These are phyloP conservation scores for Annulohypoxylon maeteangense DNA, from an alignment of 495 filamentous ascomycete species.

Conservation along the genomic window DNA sequence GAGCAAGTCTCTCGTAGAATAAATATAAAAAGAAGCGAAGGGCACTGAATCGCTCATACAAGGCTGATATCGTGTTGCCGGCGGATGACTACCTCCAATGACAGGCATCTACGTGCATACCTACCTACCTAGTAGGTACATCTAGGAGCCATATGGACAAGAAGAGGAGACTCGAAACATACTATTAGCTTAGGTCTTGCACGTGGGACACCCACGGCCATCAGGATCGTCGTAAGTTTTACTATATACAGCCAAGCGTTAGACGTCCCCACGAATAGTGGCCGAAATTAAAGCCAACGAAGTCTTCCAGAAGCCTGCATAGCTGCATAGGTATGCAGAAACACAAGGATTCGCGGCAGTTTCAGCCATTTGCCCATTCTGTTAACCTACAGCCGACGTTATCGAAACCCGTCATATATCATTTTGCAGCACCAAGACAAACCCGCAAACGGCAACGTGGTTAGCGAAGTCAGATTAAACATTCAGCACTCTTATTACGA, in stretches of 20 bases:
- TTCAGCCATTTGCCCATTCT: constrained; percentile 21
- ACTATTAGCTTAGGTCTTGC: constrained; percentile 14
- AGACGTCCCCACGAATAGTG: constrained; percentile 27
- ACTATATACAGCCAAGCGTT: constrained; percentile 28
- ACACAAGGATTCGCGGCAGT: constrained; percentile 26
- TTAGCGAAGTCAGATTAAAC: neutral
- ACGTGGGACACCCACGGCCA: constrained; percentile 33
- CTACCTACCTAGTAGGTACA: neutral
- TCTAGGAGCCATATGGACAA: neutral
- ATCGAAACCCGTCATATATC: neutral
- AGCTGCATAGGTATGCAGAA: neutral
- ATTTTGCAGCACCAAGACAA: neutral
- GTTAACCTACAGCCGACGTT: constrained; percentile 1
- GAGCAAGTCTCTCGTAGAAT: neutral
- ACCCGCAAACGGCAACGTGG: neutral
- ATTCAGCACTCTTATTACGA: neutral
- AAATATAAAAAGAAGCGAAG: neutral
- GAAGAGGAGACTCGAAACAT: constrained; percentile 12
- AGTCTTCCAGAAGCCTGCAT: constrained; percentile 35
- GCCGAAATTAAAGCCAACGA: constrained; percentile 40
- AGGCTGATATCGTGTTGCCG: neutral
- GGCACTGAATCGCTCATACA: neutral
- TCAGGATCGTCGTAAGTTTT: constrained; percentile 26
- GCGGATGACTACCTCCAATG: no score
- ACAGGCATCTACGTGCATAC: neutral